A percentile compares a stretch with the other conserved stretches of the same genome.
phyloP scores from a whole-genome alignment of 2,329 filamentous ascomycete genomes.

The Alternaria brassicae region DNA sequence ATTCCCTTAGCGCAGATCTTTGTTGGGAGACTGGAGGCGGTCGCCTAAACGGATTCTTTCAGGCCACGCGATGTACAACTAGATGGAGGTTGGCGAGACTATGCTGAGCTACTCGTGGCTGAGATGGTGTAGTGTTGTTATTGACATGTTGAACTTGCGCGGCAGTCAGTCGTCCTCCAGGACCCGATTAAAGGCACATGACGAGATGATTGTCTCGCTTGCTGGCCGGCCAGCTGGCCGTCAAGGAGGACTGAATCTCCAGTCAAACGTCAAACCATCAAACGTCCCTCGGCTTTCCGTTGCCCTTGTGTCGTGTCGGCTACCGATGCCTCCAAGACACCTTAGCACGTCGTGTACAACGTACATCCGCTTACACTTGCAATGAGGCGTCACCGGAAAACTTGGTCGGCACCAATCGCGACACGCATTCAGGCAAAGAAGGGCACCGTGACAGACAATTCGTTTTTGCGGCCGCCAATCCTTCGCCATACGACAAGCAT shows the following conservation, averaged over 20 bases:
- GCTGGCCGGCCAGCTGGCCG: constrained; percentile 25
- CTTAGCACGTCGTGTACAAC: constrained; percentile 12
- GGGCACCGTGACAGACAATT: constrained; percentile 26
- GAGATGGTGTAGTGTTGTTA: constrained; percentile 17
- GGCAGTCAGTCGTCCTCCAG: constrained; percentile 13
- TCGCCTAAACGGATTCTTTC: constrained; percentile 15
- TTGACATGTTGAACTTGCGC: constrained; percentile 16
- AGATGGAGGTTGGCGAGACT: constrained; percentile 11
- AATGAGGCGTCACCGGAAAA: constrained; percentile 33
- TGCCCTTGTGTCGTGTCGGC: constrained; percentile 22
- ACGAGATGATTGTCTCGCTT: constrained; percentile 22
- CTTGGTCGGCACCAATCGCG: not conserved
- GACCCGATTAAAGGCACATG: constrained; percentile 18
- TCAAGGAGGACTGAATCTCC: constrained; percentile 19
- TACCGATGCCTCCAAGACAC: constrained; percentile 13
- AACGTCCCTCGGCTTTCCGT: constrained; percentile 20
- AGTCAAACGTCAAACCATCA: constrained; percentile 24
- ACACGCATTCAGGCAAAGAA: constrained; percentile 11
- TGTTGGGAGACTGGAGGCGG: constrained; percentile 15
- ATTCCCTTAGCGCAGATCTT: constrained; percentile 14
- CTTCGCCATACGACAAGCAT: constrained; percentile 30
- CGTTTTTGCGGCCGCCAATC: constrained; percentile 33
- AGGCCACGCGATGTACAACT: constrained; percentile 15
- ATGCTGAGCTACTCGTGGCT: constrained; percentile 14
- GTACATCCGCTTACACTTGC: constrained; percentile 12